These are phyloP conservation scores for Lepiota venenata DNA, from an alignment of 768 basidiomycete genomes.

Conservation along the genomic window DNA sequence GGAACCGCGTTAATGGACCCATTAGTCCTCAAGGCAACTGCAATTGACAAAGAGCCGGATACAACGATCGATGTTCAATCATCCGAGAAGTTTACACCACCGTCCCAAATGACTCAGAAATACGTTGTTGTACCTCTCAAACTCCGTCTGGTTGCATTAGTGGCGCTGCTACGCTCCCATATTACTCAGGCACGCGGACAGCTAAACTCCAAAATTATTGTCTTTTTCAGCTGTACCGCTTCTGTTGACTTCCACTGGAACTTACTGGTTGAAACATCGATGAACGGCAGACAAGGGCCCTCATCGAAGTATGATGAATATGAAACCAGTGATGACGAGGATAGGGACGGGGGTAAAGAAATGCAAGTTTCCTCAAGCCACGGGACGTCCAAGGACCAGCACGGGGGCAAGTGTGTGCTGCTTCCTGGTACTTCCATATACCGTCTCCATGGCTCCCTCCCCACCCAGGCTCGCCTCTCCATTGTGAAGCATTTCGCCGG, in stretches of 20 bases:
- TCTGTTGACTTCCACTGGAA: slow-evolving; percentile 98
- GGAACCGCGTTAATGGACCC: slow-evolving; percentile 79
- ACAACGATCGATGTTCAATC: slow-evolving; percentile 7
- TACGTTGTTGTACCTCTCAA: slow-evolving; percentile 90
- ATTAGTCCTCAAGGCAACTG: slow-evolving; percentile 76
- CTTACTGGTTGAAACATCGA: slow-evolving; percentile 67
- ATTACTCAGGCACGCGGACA: slow-evolving; percentile 55
- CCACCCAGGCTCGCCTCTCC: slow-evolving; percentile 73
- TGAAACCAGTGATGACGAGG: slow-evolving; percentile 25
- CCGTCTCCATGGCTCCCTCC: slow-evolving; percentile 91
- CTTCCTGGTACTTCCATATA: slow-evolving; percentile 82
- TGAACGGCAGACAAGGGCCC: slow-evolving; percentile 41
- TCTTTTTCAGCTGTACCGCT: slow-evolving; percentile 96
- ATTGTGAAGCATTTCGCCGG: slow-evolving; percentile 82
- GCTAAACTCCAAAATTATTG: slow-evolving; percentile 74
- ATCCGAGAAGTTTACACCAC: slow-evolving; percentile 69
- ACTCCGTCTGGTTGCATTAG: slow-evolving; percentile 86
- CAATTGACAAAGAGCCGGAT: slow-evolving; percentile 37
- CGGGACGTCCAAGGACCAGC: slow-evolving; percentile 11
- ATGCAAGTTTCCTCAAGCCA: background rate
- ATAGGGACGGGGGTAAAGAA: slow-evolving; percentile 19
- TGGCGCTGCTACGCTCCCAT: slow-evolving; percentile 83
- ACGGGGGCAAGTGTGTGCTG: slow-evolving; percentile 58
- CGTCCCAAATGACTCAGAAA: slow-evolving; percentile 90
- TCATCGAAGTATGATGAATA: slow-evolving; percentile 4